phyloP scores from a whole-genome alignment of 2,329 filamentous ascomycete species.

The Bipolaris victoriae region DNA sequence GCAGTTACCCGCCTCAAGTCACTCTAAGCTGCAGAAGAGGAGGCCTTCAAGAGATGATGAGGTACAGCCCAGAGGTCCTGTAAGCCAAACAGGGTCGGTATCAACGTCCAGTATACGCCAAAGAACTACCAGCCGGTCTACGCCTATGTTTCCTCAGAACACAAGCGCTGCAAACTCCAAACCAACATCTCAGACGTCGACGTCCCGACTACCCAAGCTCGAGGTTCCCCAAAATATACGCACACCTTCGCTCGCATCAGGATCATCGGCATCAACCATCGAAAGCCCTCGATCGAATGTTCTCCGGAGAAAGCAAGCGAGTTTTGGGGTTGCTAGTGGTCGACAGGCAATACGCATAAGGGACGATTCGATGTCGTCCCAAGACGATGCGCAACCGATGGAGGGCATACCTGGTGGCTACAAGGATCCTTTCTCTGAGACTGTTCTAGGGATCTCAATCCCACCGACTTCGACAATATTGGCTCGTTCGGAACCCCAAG shows the following conservation, averaged over 20 bases:
- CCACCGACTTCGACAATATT: slow-evolving; percentile 44
- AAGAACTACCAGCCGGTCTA: slow-evolving; percentile 29
- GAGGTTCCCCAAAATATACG: slow-evolving; percentile 44
- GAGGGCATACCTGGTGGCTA: slow-evolving; percentile 42
- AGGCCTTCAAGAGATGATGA: slow-evolving; percentile 44
- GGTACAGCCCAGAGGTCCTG: slow-evolving; percentile 20
- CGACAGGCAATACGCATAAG: slow-evolving; percentile 42
- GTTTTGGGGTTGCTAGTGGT: slow-evolving; percentile 42
- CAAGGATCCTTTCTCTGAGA: slow-evolving; percentile 51
- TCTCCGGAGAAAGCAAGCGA: slow-evolving; percentile 54
- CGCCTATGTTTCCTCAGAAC: slow-evolving; percentile 27
- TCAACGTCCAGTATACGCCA: slow-evolving; percentile 31
- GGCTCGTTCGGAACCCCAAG: slow-evolving; percentile 33
- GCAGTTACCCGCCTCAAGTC: slow-evolving; percentile 32
- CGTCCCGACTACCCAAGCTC: slow-evolving; percentile 45
- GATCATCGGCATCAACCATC: slow-evolving; percentile 54
- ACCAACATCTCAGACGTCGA: slow-evolving; percentile 31
- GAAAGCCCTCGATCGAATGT: slow-evolving; percentile 54
- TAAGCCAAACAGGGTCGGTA: slow-evolving; percentile 28
- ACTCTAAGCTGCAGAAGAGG: slow-evolving; percentile 48
- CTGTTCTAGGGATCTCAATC: slow-evolving; percentile 53
- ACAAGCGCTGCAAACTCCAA: slow-evolving; percentile 29
- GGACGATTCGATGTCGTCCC: slow-evolving; percentile 43
- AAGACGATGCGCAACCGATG: slow-evolving; percentile 37
- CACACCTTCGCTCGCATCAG: slow-evolving; percentile 58